Evolutionary conservation across 2,329 filamentous ascomycete species (phyloP).

Genomic region (Eutypella sp.): DNA sequence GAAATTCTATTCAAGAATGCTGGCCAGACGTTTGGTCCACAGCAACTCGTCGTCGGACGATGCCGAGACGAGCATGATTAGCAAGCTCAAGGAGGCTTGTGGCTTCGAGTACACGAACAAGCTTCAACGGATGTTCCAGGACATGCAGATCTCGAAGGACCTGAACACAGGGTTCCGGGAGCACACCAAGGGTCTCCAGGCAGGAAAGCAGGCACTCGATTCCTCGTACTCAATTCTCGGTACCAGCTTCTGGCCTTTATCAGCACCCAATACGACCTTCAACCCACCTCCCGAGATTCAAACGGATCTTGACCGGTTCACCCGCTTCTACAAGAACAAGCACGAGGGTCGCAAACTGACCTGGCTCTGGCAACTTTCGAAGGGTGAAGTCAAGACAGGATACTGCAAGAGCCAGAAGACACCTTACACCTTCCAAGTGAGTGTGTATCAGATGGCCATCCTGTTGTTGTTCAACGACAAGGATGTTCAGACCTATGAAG

Average conservation of each 20-base stretch:
- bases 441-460: conserved; percentile 96
- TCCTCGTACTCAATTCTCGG: conserved; percentile 89
- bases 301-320: conserved; percentile 84
- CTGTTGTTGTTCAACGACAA: conserved; percentile 91
- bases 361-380: conserved; percentile 98
- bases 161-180: conserved; percentile 86
- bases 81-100: conserved; percentile 96
- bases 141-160: conserved; percentile 98
- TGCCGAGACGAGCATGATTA: conserved; percentile 98
- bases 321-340: conserved; percentile 90
- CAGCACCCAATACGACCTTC: conserved; percentile 81
- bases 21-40: conserved; percentile 90
- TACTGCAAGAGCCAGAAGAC: conserved; percentile 88
- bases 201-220: conserved; percentile 69
- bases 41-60: conserved; percentile 94
- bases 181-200: conserved; percentile 60
- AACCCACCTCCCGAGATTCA: conserved; percentile 79
- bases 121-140: conserved; percentile 98
- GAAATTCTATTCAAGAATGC: conserved; percentile 97
- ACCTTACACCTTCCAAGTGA: conserved; percentile 94
- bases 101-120: conserved; percentile 99
- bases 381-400: conserved; percentile 91
- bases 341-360: conserved; percentile 94
- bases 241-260: conserved; percentile 95
- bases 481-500: conserved; percentile 79